Evolutionary conservation across 2,329 filamentous ascomycete genomes (phyloP).

Genomic region (Plectosphaerella cucumerina): DNA sequence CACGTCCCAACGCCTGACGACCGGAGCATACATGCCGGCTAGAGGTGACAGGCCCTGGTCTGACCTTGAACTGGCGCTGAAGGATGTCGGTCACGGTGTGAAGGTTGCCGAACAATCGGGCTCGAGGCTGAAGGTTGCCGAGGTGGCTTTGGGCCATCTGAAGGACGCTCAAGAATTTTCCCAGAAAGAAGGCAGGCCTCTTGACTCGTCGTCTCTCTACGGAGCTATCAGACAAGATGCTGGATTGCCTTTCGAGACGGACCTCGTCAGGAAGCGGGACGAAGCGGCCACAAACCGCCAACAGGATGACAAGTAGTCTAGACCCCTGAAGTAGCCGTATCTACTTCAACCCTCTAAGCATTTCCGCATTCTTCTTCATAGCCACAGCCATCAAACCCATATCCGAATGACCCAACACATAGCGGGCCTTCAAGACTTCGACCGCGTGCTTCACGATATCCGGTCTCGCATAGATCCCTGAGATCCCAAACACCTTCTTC

Average conservation of each 20-base stretch:
- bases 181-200: constrained; percentile 22
- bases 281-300: too few species aligned
- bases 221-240: constrained; percentile 38
- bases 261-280: constrained; percentile 26
- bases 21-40: constrained; percentile 31
- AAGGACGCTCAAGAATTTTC: constrained; percentile 35
- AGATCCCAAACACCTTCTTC: constrained; percentile 2
- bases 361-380: background rate
- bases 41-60: constrained; percentile 36
- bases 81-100: constrained; percentile 48
- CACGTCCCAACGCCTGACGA: constrained; percentile 32
- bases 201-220: constrained; percentile 49
- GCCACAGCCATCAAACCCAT: background rate
- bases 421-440: constrained; percentile 1
- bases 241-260: constrained; percentile 39
- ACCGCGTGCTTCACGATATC: background rate
- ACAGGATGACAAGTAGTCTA: too few species aligned
- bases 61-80: constrained; percentile 44
- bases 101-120: constrained; percentile 34
- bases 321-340: too few species aligned
- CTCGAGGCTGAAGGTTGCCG: constrained; percentile 32
- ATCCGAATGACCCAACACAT: constrained; percentile 1
- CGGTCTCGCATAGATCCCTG: constrained; percentile 3
- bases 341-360: background rate
- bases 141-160: constrained; percentile 38